Evolutionary conservation across 208 protist genomes (phyloP).

Genomic region (Blechomonas ayalai): DNA sequence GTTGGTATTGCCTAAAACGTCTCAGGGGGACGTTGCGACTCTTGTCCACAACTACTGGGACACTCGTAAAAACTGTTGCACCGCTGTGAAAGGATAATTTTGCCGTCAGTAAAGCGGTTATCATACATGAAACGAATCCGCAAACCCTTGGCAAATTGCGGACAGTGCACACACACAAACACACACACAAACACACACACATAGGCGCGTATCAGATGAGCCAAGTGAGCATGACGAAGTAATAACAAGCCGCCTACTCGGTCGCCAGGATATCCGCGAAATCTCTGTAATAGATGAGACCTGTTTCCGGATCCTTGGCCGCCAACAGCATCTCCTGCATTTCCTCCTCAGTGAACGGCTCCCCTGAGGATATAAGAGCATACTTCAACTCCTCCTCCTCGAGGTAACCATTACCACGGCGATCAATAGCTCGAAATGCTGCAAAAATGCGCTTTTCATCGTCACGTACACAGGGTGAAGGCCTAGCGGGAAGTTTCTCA

Average conservation of each 20-base stretch:
- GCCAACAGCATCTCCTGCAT: constrained; percentile 72
- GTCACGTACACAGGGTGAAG: constrained; percentile 38
- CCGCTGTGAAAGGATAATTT: too few relatives aligned
- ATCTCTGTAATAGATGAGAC: constrained; percentile 68
- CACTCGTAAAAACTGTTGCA: too few relatives aligned
- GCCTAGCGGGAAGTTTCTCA: constrained; percentile 1
- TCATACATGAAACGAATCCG: too few relatives aligned
- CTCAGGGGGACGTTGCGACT: too few relatives aligned
- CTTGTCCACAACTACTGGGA: too few relatives aligned
- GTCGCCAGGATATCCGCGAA: constrained; percentile 71
- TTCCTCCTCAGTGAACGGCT: constrained; percentile 69
- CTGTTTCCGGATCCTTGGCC: constrained; percentile 62
- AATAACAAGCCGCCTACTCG: constrained; percentile 27
- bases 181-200: too few relatives aligned
- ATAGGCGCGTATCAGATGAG: not conserved
- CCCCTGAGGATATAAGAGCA: constrained; percentile 39
- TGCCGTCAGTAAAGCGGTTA: too few relatives aligned
- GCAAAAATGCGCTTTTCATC: constrained; percentile 48
- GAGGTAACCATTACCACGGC: constrained; percentile 54
- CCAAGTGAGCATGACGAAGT: not conserved
- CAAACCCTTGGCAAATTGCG: too few relatives aligned
- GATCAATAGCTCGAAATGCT: constrained; percentile 71
- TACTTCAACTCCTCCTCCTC: constrained; percentile 49
- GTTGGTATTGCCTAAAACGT: too few relatives aligned
- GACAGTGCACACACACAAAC: too few relatives aligned